Percentiles rank a stretch among this genome's conserved stretches.
These are phyloP conservation scores for Candida insectorum DNA, from an alignment of 805 yeast species.

Conservation along the genomic window DNA sequence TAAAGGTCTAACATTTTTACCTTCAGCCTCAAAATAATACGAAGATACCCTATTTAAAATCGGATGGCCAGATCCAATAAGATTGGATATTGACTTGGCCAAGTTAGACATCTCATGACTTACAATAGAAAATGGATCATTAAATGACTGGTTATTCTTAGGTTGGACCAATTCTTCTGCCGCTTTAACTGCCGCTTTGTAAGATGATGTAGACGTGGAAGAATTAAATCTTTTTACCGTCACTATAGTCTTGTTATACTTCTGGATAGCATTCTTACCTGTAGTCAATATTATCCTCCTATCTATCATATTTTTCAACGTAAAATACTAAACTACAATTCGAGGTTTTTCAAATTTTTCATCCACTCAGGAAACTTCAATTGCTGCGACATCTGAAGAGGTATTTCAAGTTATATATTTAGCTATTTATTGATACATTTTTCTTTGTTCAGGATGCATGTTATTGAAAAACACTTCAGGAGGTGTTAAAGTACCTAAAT, in stretches of 20 bases:
- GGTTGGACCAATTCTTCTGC: constrained; percentile 78
- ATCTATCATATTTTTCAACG: no score
- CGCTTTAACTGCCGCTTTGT: constrained; percentile 59
- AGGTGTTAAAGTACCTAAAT: constrained; percentile 75
- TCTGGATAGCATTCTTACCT: no score
- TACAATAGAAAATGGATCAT: constrained; percentile 88
- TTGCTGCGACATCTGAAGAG: no score
- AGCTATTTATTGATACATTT: constrained; percentile 11
- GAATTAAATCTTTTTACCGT: background rate
- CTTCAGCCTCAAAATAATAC: constrained; percentile 94
- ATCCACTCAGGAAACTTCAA: no score
- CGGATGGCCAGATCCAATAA: constrained; percentile 93
- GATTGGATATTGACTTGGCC: constrained; percentile 79
- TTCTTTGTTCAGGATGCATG: constrained; percentile 41
- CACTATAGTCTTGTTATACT: background rate
- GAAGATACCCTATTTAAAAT: constrained; percentile 87
- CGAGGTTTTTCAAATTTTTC: no score
- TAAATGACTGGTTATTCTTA: constrained; percentile 38
- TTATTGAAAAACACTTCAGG: constrained; percentile 60
- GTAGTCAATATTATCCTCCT: no score
- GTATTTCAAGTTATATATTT: no score
- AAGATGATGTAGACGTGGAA: constrained; percentile 14
- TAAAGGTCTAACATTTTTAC: constrained; percentile 91
- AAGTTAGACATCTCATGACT: constrained; percentile 88
- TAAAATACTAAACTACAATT: no score